A percentile compares a stretch with the other conserved stretches of the same genome.
Evolutionary conservation across 371 early-diverging fungal species (phyloP).

Genomic region (Gilbertella persicaria): DNA sequence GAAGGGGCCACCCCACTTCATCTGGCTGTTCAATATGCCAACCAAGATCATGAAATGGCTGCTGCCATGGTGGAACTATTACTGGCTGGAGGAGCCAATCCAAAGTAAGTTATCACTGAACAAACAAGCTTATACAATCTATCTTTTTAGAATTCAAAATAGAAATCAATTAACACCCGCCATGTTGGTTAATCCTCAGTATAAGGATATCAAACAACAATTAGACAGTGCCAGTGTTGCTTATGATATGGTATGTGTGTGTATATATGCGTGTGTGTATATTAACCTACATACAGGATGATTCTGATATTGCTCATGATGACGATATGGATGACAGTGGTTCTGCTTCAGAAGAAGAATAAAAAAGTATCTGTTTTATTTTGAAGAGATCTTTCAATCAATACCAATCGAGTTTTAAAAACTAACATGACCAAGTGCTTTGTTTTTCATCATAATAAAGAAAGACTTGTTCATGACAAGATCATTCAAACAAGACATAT

Average conservation of each 20-base stretch:
- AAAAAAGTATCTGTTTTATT: background rate
- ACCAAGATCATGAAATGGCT: conserved; percentile 49
- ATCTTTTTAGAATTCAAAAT: conserved; percentile 34
- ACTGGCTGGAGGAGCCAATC: conserved; percentile 56
- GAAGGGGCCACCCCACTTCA: conserved; percentile 70
- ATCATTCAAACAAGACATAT: too few relatives aligned
- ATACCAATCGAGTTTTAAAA: too few relatives aligned
- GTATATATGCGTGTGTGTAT: background rate
- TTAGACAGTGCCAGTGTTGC: conserved; percentile 28
- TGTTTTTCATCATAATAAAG: too few relatives aligned
- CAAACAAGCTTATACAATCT: background rate
- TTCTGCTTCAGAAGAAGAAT: conserved; percentile 22
- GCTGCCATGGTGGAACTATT: conserved; percentile 58
- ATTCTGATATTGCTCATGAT: conserved; percentile 25
- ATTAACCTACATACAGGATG: conserved; percentile 17
- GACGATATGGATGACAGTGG: conserved; percentile 11
- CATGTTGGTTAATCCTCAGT: conserved; percentile 32
- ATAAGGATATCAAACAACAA: conserved; percentile 28
- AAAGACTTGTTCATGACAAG: too few relatives aligned
- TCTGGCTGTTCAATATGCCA: conserved; percentile 55
- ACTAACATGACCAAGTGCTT: too few relatives aligned
- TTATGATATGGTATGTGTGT: conserved; percentile 36
- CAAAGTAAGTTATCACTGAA: conserved; percentile 25
- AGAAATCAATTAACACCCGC: conserved; percentile 40
- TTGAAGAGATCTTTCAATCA: background rate